These are phyloP conservation scores for Arthrobotrys sphaeroides DNA, from an alignment of 2,329 filamentous ascomycete species.

Conservation along the genomic window DNA sequence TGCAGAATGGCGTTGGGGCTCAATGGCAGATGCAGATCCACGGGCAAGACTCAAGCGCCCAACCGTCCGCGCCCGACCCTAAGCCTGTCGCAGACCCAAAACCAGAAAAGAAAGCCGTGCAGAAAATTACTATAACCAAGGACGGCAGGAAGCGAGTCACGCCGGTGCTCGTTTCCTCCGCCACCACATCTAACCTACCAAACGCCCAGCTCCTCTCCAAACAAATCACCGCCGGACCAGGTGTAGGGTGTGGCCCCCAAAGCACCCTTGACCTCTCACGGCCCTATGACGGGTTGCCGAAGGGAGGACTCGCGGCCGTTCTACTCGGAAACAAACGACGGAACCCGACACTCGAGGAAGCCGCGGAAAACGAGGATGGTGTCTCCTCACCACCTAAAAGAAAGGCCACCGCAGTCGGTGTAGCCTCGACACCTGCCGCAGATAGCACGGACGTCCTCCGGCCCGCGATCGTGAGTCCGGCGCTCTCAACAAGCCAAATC, in stretches of 20 bases:
- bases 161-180: conserved; percentile 85
- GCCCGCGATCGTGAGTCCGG: conserved; percentile 84
- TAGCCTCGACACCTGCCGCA: conserved; percentile 78
- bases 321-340: conserved; percentile 94
- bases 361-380: conserved; percentile 71
- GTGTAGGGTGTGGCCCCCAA: conserved; percentile 67
- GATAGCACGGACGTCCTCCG: conserved; percentile 84
- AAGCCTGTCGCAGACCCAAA: conserved; percentile 54
- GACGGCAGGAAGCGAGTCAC: conserved; percentile 97
- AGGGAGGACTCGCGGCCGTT: conserved; percentile 84
- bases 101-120: conserved; percentile 66
- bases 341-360: conserved; percentile 77
- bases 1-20: conserved; percentile 60
- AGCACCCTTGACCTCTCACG: conserved; percentile 89
- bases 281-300: conserved; percentile 90
- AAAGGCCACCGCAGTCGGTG: conserved; percentile 68
- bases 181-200: conserved; percentile 56
- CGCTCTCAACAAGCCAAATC: conserved; percentile 81
- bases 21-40: conserved; percentile 58
- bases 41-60: conserved; percentile 41
- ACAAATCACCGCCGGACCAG: conserved; percentile 54
- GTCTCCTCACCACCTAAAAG: conserved; percentile 66
- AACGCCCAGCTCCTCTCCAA: conserved; percentile 57
- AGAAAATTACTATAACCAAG: conserved; percentile 91
- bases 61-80: conserved; percentile 13